These are phyloP conservation scores for Ilyonectria mors-panacis DNA, from an alignment of 2,329 filamentous ascomycete species.

Conservation along the genomic window DNA sequence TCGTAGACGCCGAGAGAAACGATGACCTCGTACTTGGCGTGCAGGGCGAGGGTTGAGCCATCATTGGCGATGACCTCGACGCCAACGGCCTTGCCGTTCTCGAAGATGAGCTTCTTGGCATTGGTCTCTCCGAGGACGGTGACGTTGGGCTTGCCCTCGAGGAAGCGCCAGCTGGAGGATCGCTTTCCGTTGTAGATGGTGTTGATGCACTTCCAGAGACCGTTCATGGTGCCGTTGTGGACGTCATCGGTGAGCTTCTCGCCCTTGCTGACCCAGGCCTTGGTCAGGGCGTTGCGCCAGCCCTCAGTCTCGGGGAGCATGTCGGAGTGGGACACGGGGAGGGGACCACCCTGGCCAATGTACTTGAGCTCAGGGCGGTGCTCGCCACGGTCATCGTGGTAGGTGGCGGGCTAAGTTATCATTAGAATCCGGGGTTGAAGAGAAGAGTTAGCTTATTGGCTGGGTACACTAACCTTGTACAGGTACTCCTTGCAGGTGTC, in stretches of 20 bases:
- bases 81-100: slow-evolving; percentile 60
- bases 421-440: background rate
- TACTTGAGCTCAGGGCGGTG: slow-evolving; percentile 63
- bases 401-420: slow-evolving; percentile 59
- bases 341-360: slow-evolving; percentile 66
- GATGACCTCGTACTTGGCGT: slow-evolving; percentile 64
- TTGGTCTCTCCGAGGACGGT: slow-evolving; percentile 63
- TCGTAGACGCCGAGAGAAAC: slow-evolving; percentile 71
- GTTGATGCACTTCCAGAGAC: slow-evolving; percentile 67
- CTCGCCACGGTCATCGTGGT: slow-evolving; percentile 67
- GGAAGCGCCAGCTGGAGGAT: slow-evolving; percentile 65
- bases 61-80: slow-evolving; percentile 61
- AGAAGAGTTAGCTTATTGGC: background rate
- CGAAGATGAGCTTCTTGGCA: slow-evolving; percentile 69
- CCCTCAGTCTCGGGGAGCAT: slow-evolving; percentile 65
- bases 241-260: slow-evolving; percentile 67
- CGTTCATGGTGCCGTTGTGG: slow-evolving; percentile 68
- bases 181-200: slow-evolving; percentile 71
- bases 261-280: slow-evolving; percentile 69
- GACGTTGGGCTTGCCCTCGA: slow-evolving; percentile 69
- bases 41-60: slow-evolving; percentile 59
- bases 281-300: slow-evolving; percentile 65
- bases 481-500: slow-evolving; percentile 65
- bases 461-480: slow-evolving; percentile 55
- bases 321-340: slow-evolving; percentile 69